These are phyloP conservation scores for Trichoderma guizhouense DNA, from an alignment of 2,329 filamentous ascomycete species.

Conservation along the genomic window DNA sequence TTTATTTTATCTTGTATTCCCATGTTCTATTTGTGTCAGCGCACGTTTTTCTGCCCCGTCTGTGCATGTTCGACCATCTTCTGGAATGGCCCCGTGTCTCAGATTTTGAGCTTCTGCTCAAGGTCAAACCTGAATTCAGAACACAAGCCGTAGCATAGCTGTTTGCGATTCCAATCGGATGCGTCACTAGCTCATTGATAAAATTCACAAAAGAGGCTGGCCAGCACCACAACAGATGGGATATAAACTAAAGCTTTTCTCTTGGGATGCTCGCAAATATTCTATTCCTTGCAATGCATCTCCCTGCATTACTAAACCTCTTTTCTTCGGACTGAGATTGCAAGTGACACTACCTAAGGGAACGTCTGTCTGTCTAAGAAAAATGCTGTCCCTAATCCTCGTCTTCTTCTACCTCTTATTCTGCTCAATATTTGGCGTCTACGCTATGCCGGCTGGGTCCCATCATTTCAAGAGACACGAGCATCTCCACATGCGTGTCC, in stretches of 20 bases:
- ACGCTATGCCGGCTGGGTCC: slow-evolving; percentile 25
- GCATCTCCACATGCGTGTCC: background rate
- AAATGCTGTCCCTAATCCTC: slow-evolving; percentile 16
- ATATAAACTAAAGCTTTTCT: background rate
- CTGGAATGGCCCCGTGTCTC: slow-evolving; percentile 3
- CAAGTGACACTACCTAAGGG: background rate
- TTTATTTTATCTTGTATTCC: background rate
- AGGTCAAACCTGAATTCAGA: background rate
- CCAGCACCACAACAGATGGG: background rate
- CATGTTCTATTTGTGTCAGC: background rate
- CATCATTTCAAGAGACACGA: background rate
- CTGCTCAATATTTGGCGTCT: slow-evolving; percentile 24
- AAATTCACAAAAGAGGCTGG: slow-evolving; percentile 8
- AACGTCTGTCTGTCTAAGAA: background rate
- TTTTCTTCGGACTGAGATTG: background rate
- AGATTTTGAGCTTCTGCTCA: background rate
- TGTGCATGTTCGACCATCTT: background rate
- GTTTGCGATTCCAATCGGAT: background rate
- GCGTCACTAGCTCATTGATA: background rate
- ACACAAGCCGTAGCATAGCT: background rate
- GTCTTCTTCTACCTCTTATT: slow-evolving; percentile 24
- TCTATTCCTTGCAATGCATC: background rate
- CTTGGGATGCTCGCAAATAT: background rate
- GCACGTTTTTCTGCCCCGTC: background rate
- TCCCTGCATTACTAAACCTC: background rate